These are phyloP conservation scores for Solanum pinnatisectum DNA, from an alignment of 257 asterid genomes.

Conservation along the genomic window DNA sequence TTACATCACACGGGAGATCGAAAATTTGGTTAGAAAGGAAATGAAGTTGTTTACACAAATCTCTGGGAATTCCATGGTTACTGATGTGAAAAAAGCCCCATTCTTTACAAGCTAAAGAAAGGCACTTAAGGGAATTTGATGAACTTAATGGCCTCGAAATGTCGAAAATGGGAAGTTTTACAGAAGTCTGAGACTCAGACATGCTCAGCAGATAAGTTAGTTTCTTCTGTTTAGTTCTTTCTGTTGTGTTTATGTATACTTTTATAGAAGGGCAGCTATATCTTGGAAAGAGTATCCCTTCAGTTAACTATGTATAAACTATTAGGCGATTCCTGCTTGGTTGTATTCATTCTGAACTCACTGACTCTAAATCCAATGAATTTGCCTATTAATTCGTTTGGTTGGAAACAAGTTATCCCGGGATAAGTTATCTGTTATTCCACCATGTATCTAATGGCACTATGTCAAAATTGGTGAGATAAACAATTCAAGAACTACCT, in stretches of 20 bases:
- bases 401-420: background rate
- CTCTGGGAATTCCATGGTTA: slow-evolving; percentile 62
- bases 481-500: too few relatives aligned
- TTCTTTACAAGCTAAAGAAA: slow-evolving; percentile 55
- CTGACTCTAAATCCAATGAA: background rate
- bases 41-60: slow-evolving; percentile 33
- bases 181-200: slow-evolving; percentile 27
- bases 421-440: too few relatives aligned
- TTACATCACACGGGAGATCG: slow-evolving; percentile 34
- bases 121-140: slow-evolving; percentile 20
- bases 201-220: background rate
- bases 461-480: background rate
- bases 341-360: background rate
- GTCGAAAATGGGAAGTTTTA: slow-evolving; percentile 52
- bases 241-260: background rate
- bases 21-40: slow-evolving; percentile 31
- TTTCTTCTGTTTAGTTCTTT: background rate
- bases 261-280: background rate
- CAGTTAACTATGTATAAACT: background rate
- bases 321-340: background rate
- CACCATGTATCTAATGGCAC: background rate
- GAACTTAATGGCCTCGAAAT: slow-evolving; percentile 35
- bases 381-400: background rate
- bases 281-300: background rate
- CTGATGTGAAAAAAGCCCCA: slow-evolving; percentile 62